Evolutionary conservation across 805 yeast species (phyloP), one percentile per base, ranked within the genome.

Genomic region (Candida railenensis): DNA sequence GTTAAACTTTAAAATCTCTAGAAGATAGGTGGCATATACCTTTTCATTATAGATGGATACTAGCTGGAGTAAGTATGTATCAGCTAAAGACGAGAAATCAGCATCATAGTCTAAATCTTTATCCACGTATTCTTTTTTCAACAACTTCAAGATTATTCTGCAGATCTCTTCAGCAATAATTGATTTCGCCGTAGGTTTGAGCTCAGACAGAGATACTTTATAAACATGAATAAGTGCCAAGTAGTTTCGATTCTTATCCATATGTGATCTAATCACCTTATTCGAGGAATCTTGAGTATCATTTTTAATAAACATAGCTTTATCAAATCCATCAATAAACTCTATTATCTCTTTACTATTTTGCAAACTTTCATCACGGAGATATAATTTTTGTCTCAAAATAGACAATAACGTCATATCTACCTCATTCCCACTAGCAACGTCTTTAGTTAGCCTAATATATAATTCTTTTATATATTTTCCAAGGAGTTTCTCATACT

Each of bases 1-100:
- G 34, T 62, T 57, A 3, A 61, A 30, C 44, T 66, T 58, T 14
- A 72, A 53, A 2, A 70, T 52, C 43, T 63, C 70, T 12, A 71
- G 47, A 5, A 71, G 57, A 28, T 57, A 51, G 43, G 61, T 64
- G 28, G 69, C 57, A 48, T 69, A 71, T 4, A 52, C 42, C 2
- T 54, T 53, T 22, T 58, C 56, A 43, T 60, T 60, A 14, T 55
- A 45, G 4, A 63, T 44, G 22, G 54, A 25, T 4, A 48, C 44
- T 15, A 63, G 43, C 12, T 54, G 58, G 22, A 19, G 19, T 36
- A 36, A 36, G 14, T 15, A 36, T 20, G 40, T 38, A 14, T 43
- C 45, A n/a, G 42, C 37, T n/a, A 48, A 40, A 22, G 46, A 20
- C 15, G 42, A 25, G 1, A 21, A 40, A 22, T 44, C 48, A 14